Evolutionary conservation across 306 rosid genomes (phyloP).

Genomic region (Trifolium pratense): DNA sequence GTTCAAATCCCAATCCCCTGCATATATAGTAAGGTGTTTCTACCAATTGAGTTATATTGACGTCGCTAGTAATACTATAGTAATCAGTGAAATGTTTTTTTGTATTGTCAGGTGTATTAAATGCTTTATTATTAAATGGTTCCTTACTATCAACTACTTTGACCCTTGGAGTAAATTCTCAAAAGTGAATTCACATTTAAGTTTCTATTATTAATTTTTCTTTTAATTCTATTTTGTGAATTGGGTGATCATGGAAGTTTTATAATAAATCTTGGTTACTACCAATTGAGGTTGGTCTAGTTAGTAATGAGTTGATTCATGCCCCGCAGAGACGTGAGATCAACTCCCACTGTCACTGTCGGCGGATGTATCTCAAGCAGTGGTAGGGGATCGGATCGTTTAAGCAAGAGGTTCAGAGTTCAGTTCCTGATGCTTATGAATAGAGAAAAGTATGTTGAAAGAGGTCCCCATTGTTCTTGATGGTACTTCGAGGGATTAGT

Average conservation of each 20-base stretch:
- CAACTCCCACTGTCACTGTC: no score
- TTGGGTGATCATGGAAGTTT: neutral
- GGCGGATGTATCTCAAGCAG: neutral
- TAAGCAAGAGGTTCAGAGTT: neutral
- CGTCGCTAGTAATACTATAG: no score
- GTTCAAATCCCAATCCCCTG: no score
- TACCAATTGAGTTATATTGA: no score
- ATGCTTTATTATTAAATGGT: conserved; percentile 6
- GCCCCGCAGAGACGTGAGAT: no score
- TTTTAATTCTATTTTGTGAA: neutral
- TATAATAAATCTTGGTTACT: no score
- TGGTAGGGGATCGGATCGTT: neutral
- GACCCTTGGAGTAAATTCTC: neutral
- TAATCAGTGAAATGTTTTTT: neutral
- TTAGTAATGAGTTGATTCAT: no score
- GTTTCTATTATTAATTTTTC: no score
- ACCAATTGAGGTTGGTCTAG: no score
- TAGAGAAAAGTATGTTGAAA: neutral
- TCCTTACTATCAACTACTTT: conserved; percentile 30
- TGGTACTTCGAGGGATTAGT: neutral
- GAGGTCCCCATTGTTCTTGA: neutral
- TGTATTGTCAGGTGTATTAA: conserved; percentile 29
- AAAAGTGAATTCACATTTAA: neutral
- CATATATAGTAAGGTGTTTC: no score
- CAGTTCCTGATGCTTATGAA: neutral